phyloP scores from a whole-genome alignment of 257 asterid genomes.

The Ilex asprella region DNA sequence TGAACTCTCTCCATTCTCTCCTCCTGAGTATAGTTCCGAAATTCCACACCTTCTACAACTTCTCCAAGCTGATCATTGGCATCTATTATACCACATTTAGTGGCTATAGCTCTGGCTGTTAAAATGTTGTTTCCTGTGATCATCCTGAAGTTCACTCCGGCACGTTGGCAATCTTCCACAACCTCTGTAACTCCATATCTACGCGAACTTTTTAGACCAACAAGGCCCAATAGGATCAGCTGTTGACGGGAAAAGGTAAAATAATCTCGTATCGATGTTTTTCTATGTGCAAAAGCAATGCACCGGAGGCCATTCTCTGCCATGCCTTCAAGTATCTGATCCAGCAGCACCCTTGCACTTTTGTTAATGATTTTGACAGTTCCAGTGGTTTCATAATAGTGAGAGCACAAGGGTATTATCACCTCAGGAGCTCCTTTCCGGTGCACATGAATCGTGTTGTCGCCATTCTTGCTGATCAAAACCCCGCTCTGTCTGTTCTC shows the following conservation, averaged over 20 bases:
- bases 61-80: conserved; percentile 13
- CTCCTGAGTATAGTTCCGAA: conserved; percentile 30
- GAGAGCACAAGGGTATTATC: conserved; percentile 45
- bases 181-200: conserved; percentile 43
- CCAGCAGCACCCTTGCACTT: conserved; percentile 25
- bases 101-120: conserved; percentile 59
- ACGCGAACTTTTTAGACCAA: conserved; percentile 54
- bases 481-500: conserved; percentile 37
- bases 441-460: conserved; percentile 24
- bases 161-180: conserved; percentile 37
- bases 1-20: conserved; percentile 33
- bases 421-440: conserved; percentile 62
- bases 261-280: conserved; percentile 11
- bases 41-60: conserved; percentile 47
- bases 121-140: conserved; percentile 52
- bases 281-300: conserved; percentile 51
- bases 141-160: conserved; percentile 56
- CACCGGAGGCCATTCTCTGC: conserved; percentile 43
- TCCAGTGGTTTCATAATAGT: conserved; percentile 28
- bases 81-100: conserved; percentile 57
- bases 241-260: not conserved
- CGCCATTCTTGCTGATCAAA: conserved; percentile 17
- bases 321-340: conserved; percentile 38
- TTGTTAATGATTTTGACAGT: conserved; percentile 17
- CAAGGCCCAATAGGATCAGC: conserved; percentile 38